Evolutionary conservation across 108 stramenopile genomes (phyloP), one percentile per base, ranked within the genome.

Genomic region (Fragilaria crotonensis): DNA sequence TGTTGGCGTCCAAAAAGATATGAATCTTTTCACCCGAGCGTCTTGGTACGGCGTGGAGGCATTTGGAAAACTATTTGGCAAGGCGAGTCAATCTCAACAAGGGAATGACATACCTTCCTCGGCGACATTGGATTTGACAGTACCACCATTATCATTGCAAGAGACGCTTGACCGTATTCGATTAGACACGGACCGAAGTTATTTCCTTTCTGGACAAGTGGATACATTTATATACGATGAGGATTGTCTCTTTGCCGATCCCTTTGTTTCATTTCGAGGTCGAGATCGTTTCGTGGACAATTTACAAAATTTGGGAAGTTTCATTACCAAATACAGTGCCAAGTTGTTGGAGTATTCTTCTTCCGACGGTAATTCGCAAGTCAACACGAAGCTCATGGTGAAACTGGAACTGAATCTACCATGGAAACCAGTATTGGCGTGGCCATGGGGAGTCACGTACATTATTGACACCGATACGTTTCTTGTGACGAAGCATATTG

Each of bases 341-440:
- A 77, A 67, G 56, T 70, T 79, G 47, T 49, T 91, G 26, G 48
- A 70, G 9, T 86, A 86, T 62, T 54, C 66, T 25, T 73, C 70
- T 14, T 36, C 52, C 23, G 51, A 69, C 7, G 68, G 71, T 54
- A 68, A 58, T 33, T 33, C 28, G 0, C 32, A 23, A 19, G 45
- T 58, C 2, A 29, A 48, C 47, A 45, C 59, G 21, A 55, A 87
- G 72, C 66, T 89, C 44, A 84, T 90, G 86, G 92, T 95, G 30
- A 91, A 91, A 54, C 62, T 93, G 51, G 82, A 91, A 63, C 67
- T 95, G 0, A 84, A 83, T 32, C 63, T 95, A 30, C 94, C 94
- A 5, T 95, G 94, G 94, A 89, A 90, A 67, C 94, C 94, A 1
- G 74, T 93, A 0, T 63, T 95, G 25, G 94, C 91, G 17, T 90